Conservation (phyloP, 371 early-diverging fungal genomes). For the Zychaea mexicana region DNA sequence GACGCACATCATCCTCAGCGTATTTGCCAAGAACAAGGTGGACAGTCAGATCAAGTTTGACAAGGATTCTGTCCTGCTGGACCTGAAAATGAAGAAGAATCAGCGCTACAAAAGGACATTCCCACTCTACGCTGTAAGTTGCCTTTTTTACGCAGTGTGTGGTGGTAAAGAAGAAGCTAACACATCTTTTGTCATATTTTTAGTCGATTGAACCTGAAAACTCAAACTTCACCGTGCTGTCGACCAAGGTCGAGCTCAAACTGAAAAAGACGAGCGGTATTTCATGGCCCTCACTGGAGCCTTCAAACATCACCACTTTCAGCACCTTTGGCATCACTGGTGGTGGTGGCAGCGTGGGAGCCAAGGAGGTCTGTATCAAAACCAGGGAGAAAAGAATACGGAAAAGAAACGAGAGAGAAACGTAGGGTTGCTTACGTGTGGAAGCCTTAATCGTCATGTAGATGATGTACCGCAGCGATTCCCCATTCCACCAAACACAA, state of each 20-base stretch:
- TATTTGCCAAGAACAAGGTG: slow-evolving; percentile 91
- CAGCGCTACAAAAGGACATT: slow-evolving; percentile 62
- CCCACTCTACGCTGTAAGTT: slow-evolving; percentile 56
- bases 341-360: slow-evolving; percentile 61
- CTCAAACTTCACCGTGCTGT: slow-evolving; percentile 71
- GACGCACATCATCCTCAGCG: slow-evolving; percentile 77
- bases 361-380: slow-evolving; percentile 51
- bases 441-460: background rate
- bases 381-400: background rate
- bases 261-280: slow-evolving; percentile 86
- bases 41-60: slow-evolving; percentile 67
- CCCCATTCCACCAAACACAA: slow-evolving; percentile 23
- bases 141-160: background rate
- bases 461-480: slow-evolving; percentile 20
- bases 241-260: slow-evolving; percentile 87
- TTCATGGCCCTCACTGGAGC: slow-evolving; percentile 86
- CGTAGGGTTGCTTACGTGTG: background rate
- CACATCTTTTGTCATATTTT: background rate
- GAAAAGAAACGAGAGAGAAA: background rate
- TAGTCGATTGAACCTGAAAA: slow-evolving; percentile 70
- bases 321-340: slow-evolving; percentile 86
- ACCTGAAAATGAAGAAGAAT: slow-evolving; percentile 61
- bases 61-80: slow-evolving; percentile 30
- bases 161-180: background rate
- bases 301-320: slow-evolving; percentile 70